These are phyloP conservation scores for Helichrysum umbraculigerum DNA, from an alignment of 129 eudicot species.

Conservation along the genomic window DNA sequence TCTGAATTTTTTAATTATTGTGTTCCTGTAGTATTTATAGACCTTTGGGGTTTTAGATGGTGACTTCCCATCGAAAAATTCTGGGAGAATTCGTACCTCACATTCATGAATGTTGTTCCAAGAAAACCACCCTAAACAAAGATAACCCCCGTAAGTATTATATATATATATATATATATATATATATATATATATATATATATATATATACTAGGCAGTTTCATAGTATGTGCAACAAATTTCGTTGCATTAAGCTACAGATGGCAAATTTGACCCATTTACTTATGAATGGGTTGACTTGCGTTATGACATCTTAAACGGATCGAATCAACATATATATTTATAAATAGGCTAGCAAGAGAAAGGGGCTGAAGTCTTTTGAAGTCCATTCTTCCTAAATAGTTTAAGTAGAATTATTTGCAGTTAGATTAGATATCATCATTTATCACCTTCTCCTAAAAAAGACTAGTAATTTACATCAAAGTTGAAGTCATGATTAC, in stretches of 20 bases:
- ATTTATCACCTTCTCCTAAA: too few species aligned
- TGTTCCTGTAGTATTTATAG: constrained; percentile 76
- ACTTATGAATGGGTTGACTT: neutral
- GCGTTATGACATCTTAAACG: too few species aligned
- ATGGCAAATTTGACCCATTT: neutral
- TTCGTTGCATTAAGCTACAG: neutral
- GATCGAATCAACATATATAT: too few species aligned
- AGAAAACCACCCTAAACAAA: constrained; percentile 75
- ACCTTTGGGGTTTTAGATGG: constrained; percentile 66
- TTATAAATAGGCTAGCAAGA: neutral
- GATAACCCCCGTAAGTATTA: constrained; percentile 14
- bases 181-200: too few species aligned
- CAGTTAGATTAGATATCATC: too few species aligned
- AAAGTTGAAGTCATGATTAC: neutral
- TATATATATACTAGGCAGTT: neutral
- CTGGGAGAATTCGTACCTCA: constrained; percentile 60
- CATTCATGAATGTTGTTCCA: constrained; percentile 75
- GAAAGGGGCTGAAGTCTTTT: neutral
- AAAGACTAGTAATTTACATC: constrained; percentile 6
- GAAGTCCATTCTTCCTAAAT: neutral
- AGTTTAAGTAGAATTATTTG: too few species aligned
- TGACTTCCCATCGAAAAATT: constrained; percentile 80
- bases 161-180: too few species aligned
- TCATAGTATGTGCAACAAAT: neutral
- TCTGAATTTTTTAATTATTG: constrained; percentile 61